Base-by-base conservation (phyloP, 2,329 filamentous ascomycete genomes). In the Aspergillus terreus region DNA sequence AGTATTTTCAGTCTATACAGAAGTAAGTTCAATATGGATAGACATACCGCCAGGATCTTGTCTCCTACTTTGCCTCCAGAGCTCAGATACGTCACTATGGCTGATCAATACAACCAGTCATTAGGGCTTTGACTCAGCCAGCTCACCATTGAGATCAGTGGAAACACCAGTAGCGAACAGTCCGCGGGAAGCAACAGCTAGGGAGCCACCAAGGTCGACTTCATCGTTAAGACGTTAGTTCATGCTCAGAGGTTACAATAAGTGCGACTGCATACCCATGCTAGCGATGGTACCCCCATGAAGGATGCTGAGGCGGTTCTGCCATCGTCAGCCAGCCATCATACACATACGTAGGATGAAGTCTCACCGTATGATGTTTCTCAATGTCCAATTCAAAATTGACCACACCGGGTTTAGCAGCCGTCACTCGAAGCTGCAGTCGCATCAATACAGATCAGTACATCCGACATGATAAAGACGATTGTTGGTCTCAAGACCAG, bases 241-340 rank as follows among this genome's bases (percentile, higher is more conserved):
- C n/a, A n/a, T n/a, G n/a, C n/a, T n/a, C n/a, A n/a, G n/a, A n/a
- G n/a, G n/a, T n/a, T n/a, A n/a, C n/a, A n/a, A n/a, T n/a, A n/a
- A n/a, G n/a, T n/a, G 35, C 35, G 21, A 21, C 27, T 25, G 17
- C 66, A 47, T 68, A 76, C 75, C 75, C 77, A 80, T 78, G 64
- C 81, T 83, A 4, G 84, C 84, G 54, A 87, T 83, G 1, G 84
- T 85, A 14, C 83, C 84, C 52, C 84, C 84, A 70, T 87, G 84
- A 32, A 87, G 78, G 56, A 85, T 87, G 33, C 80, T 79, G 17
- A 87, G 71, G 14, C 84, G 78, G 60, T 87, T 87, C 81, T 85
- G 23, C 11, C 30, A 52, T 9, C 56, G 15, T 19, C 32, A 62
- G n/a, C 59, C 36, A 27, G 50, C 10, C 7, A 12, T 14, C 15